Base-by-base conservation (phyloP, 106 monocot genomes). In the Alisma plantagoaquatica region DNA sequence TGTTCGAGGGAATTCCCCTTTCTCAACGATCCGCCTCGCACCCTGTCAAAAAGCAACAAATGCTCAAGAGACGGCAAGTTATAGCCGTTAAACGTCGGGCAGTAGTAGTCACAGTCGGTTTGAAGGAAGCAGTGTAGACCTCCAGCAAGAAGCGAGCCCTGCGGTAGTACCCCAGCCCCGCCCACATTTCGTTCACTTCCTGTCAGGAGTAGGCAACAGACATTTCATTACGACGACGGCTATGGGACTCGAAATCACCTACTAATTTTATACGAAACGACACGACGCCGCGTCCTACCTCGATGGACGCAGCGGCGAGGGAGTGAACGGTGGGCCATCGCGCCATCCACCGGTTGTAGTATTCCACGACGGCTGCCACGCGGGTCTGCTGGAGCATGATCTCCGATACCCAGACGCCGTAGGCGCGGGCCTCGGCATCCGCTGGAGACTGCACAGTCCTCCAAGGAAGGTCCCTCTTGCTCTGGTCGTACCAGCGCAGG, bases 151-250 rank as follows among this genome's bases (percentile, higher is more conserved):
- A 98, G 1, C 89, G 66, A 38, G 89, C 89, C 51, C 96, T 73
- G 42, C 89, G 27, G 69, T 98, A 98, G 26, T 98, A 98, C 4
- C 96, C 96, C 51, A 98, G 57, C 0, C 96, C 96, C 27, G 96
- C 89, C 96, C 96, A 98, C 85, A 90, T 70, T 41, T 98, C 89
- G 63, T 98, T 98, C 56, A 98, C 96, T 56, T 98, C 89, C 91
- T 91, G 56, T 59, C 59, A 23, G 49, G 15, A 10, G 19, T 3
- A 25, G 25, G 3, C 29, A 55, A 58, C 18, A 9, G 21, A n/a
- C n/a, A n/a, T n/a, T n/a, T n/a, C n/a, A 51, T 27, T 8, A 21
- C 14, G 29, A 62, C 9, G 4, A 8, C 27, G 20, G 8, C 41
- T 3, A 2, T 18, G 18, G 42, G 30, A 63, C 23, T 6, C 25